Percentiles rank a stretch among this genome's conserved stretches.
Evolutionary conservation across 2,329 filamentous ascomycete genomes (phyloP).

Genomic region (Trichoderma cornu-damae): DNA sequence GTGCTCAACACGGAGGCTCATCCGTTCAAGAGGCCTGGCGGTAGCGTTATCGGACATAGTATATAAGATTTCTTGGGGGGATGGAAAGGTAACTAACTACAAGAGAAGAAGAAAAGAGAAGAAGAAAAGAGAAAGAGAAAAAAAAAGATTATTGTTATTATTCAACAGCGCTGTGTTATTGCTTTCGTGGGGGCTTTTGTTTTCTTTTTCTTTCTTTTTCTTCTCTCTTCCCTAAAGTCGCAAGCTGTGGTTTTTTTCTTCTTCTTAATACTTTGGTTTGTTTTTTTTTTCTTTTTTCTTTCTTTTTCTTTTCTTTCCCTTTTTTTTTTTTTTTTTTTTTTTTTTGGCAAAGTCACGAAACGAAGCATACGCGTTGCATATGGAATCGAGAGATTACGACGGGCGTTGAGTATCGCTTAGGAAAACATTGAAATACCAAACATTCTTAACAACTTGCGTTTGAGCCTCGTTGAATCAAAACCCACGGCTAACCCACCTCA

Average conservation of each 20-base stretch:
- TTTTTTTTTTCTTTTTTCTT: background rate
- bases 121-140: background rate
- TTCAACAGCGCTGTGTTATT: background rate
- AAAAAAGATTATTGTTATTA: background rate
- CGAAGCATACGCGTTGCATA: background rate
- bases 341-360: background rate
- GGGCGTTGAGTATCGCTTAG: background rate
- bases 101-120: too few species aligned
- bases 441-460: background rate
- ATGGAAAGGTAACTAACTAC: background rate
- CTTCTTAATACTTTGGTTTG: too few species aligned
- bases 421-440: background rate
- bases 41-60: constrained; percentile 6
- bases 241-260: too few species aligned
- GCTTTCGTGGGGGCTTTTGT: background rate
- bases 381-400: background rate
- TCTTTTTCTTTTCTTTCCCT: background rate
- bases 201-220: background rate
- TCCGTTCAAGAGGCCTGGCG: constrained; percentile 45
- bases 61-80: background rate
- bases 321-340: background rate
- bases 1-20: constrained; percentile 62
- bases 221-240: background rate
- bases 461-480: background rate
- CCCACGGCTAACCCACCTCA: background rate